Base-by-base conservation (phyloP, 2,329 filamentous ascomycete species). In the Aspergillus uvarum region DNA sequence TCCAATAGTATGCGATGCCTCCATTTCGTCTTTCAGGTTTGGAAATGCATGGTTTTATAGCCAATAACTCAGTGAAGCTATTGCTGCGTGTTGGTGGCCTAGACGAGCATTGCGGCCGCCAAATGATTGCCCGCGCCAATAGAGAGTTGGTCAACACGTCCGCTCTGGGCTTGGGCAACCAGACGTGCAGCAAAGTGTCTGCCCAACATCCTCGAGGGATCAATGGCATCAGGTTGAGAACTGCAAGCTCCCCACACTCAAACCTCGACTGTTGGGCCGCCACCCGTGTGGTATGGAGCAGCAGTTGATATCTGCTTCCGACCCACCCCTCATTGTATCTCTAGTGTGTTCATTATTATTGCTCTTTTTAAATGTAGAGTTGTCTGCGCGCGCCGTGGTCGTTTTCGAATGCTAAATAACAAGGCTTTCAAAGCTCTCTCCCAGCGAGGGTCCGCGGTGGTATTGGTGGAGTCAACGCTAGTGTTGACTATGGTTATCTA, bases 111-210 rank as follows among this genome's bases (percentile, higher is more conserved):
- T 32, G 42, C 21, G 35, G 54, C 55, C 14, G 48, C 58, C 38
- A 38, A 31, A 22, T 38, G 32, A 31, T 56, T 38, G 50, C 14
- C 26, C 16, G 32, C 60, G 31, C n/a, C 48, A 54, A 52, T 49
- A 51, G 51, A 49, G 54, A 48, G 58, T 52, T 64, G 59, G 62
- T 54, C 54, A 48, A 61, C 55, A 58, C 61, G 50, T 58, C 59
- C 54, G 60, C 57, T 61, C 61, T 56, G 52, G 53, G 57, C 58
- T 70, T 68, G 68, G 68, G 68, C 67, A 60, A 67, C 67, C 64
- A 69, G 53, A 47, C 65, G 61, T 67, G 67, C 67, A 67, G 61
- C 52, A 48, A 63, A 44, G 59, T 70, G 61, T 67, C 67, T 72
- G 70, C 70, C 70, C 68, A 68, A 72, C 66, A 61, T 56, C 35